Conservation (phyloP, 345 rosid genomes). For the Streptanthus diversifolius region DNA sequence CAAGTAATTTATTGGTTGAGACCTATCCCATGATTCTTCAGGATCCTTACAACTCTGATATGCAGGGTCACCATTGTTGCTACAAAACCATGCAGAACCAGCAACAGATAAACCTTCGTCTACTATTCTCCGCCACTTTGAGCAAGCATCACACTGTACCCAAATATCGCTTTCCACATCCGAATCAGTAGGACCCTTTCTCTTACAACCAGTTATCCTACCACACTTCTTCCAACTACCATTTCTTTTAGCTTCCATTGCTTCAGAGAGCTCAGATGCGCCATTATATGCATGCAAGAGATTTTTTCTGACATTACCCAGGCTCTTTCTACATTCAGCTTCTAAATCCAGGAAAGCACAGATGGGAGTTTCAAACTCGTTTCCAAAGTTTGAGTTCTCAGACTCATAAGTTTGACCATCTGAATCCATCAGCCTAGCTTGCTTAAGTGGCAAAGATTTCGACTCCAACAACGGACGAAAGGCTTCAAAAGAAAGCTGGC, state of each 20-base stretch:
- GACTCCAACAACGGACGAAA: conserved; percentile 31
- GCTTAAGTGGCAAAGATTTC: conserved; percentile 44
- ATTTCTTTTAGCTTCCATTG: conserved; percentile 34
- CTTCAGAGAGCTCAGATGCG: conserved; percentile 29
- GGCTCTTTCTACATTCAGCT: conserved; percentile 51
- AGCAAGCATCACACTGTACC: conserved; percentile 94
- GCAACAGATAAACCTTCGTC: conserved; percentile 42
- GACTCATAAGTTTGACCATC: conserved; percentile 39
- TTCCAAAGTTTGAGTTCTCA: conserved; percentile 31
- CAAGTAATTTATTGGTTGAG: conserved; percentile 52
- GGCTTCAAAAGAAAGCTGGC: conserved; percentile 41
- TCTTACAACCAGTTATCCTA: conserved; percentile 33
- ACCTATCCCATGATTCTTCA: conserved; percentile 71
- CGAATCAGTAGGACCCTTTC: conserved; percentile 35
- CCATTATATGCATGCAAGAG: conserved; percentile 49
- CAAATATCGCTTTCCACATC: conserved; percentile 52
- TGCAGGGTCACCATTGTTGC: conserved; percentile 70
- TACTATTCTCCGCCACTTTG: conserved; percentile 81
- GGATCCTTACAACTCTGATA: conserved; percentile 68
- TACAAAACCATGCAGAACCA: conserved; percentile 82
- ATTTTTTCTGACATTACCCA: conserved; percentile 55
- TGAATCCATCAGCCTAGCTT: conserved; percentile 46
- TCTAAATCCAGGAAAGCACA: conserved; percentile 32
- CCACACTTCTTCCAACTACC: conserved; percentile 38
- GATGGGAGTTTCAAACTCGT: conserved; percentile 28